Percentiles rank a stretch among this genome's conserved stretches.
phyloP scores from a whole-genome alignment of 257 asterid species.

The Buddleja alternifolia region DNA sequence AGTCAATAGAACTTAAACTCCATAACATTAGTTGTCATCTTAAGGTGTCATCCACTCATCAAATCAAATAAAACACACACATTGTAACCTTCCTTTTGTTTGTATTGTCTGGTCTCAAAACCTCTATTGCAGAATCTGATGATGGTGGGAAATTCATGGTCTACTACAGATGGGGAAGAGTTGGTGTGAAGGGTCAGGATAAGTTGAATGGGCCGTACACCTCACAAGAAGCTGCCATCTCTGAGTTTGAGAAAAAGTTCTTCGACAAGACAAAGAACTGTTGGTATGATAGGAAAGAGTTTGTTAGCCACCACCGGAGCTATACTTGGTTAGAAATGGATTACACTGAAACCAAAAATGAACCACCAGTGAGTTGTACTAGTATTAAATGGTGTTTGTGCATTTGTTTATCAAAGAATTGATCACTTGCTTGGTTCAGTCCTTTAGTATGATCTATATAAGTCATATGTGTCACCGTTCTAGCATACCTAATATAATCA shows the following conservation, averaged over 20 bases:
- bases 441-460: constrained; percentile 21
- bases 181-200: constrained; percentile 88
- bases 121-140: constrained; percentile 73
- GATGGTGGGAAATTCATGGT: constrained; percentile 74
- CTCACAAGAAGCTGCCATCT: constrained; percentile 57
- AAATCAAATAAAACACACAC: neutral
- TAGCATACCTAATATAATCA: neutral
- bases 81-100: constrained; percentile 1
- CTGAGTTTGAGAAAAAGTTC: constrained; percentile 72
- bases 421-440: constrained; percentile 5
- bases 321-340: constrained; percentile 98
- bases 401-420: neutral
- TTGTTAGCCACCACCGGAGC: constrained; percentile 53
- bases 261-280: constrained; percentile 68
- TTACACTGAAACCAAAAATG: constrained; percentile 61
- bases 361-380: constrained; percentile 64
- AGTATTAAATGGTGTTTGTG: no score
- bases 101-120: constrained; percentile 4
- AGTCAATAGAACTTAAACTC: constrained; percentile 5
- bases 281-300: constrained; percentile 66
- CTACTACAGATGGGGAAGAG: constrained; percentile 94
- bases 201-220: constrained; percentile 63
- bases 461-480: constrained; percentile 2
- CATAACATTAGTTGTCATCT: constrained; percentile 8
- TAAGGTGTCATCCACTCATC: neutral